Evolutionary conservation across 1,284 basidiomycete species (phyloP).

Genomic region (Neonothopanus nambi): DNA sequence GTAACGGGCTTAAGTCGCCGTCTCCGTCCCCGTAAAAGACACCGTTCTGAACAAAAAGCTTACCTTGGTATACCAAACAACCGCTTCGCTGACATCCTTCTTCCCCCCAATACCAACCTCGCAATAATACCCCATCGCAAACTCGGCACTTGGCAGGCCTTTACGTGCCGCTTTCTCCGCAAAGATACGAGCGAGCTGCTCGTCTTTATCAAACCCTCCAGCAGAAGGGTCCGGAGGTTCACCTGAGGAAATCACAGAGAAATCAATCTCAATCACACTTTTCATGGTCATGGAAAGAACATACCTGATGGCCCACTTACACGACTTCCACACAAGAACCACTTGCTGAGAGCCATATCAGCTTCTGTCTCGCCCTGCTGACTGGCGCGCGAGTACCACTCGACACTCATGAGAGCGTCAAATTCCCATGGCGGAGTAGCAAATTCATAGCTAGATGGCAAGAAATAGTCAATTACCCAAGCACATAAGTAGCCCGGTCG

Average conservation of each 20-base stretch:
- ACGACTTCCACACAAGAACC: constrained; percentile 85
- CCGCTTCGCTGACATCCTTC: constrained; percentile 66
- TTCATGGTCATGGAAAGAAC: too few species aligned
- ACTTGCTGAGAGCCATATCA: constrained; percentile 94
- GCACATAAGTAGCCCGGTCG: too few species aligned
- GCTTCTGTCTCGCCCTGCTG: constrained; percentile 89
- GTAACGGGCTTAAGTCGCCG: too few species aligned
- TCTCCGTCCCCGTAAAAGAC: too few species aligned
- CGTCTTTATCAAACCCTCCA: constrained; percentile 83
- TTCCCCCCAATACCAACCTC: constrained; percentile 77
- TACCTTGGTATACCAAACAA: constrained; percentile 71
- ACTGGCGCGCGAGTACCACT: constrained; percentile 88
- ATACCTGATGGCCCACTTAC: constrained; percentile 48
- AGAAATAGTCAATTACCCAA: too few species aligned
- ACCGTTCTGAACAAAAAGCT: constrained; percentile 20
- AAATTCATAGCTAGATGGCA: constrained; percentile 80
- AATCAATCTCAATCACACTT: too few species aligned
- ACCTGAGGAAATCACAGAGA: background rate
- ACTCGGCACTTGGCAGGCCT: constrained; percentile 82
- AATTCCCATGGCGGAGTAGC: constrained; percentile 85
- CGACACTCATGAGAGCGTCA: constrained; percentile 87
- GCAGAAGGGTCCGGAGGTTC: background rate
- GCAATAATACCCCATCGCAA: constrained; percentile 92
- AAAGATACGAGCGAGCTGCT: constrained; percentile 84
- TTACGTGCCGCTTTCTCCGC: constrained; percentile 89